These are phyloP conservation scores for Brassica cretica DNA, from an alignment of 345 rosid genomes.

Conservation along the genomic window DNA sequence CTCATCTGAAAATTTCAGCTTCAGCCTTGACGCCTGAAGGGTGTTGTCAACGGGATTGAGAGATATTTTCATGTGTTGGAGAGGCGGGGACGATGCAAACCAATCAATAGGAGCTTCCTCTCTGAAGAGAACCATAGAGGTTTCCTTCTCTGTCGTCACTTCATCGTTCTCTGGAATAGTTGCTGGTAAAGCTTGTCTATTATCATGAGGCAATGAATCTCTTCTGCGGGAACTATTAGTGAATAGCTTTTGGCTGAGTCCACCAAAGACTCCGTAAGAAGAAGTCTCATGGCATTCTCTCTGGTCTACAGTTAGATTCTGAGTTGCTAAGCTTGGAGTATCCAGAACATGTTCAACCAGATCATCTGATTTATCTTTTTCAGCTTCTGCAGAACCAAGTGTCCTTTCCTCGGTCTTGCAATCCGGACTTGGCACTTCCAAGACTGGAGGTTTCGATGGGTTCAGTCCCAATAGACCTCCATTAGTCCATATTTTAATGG, in stretches of 20 bases:
- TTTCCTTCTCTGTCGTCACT: constrained; percentile 37
- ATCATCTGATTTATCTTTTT: constrained; percentile 23
- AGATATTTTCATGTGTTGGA: constrained; percentile 88
- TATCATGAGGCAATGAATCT: constrained; percentile 47
- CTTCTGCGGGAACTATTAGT: constrained; percentile 59
- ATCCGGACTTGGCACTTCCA: constrained; percentile 15
- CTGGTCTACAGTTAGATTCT: constrained; percentile 22
- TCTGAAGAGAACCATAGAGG: constrained; percentile 45
- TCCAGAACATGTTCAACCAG: constrained; percentile 13
- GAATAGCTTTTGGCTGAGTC: constrained; percentile 64
- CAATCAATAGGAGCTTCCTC: constrained; percentile 46
- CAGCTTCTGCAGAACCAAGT: constrained; percentile 7
- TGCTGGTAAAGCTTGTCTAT: constrained; percentile 44
- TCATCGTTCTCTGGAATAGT: constrained; percentile 39
- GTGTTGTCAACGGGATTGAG: constrained; percentile 63
- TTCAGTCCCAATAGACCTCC: constrained; percentile 87
- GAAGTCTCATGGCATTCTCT: constrained; percentile 36
- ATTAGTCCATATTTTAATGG: constrained; percentile 82
- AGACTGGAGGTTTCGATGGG: constrained; percentile 85
- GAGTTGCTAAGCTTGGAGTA: constrained; percentile 45
- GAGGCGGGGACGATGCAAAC: constrained; percentile 78
- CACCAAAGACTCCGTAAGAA: constrained; percentile 56
- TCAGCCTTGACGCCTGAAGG: constrained; percentile 62
- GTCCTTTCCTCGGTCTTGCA: neutral
- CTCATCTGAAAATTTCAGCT: constrained; percentile 67